A percentile compares a stretch with the other conserved stretches of the same genome.
These are phyloP conservation scores for Suillus paluster DNA, from an alignment of 768 basidiomycete species.

Conservation along the genomic window DNA sequence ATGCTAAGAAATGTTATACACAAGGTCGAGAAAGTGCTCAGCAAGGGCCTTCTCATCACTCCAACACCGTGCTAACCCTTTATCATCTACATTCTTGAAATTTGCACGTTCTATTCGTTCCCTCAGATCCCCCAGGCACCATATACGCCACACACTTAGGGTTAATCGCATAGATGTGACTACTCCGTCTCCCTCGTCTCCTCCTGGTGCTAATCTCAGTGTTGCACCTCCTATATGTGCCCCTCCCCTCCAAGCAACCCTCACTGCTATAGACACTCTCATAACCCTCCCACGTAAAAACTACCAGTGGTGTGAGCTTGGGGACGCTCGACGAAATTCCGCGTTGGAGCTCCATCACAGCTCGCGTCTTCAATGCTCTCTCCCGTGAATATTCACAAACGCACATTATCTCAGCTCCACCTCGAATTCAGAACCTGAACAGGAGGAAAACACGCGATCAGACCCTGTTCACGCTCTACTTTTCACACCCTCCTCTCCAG, in stretches of 20 bases:
- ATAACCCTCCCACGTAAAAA: constrained; percentile 34
- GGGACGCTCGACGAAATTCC: constrained; percentile 39
- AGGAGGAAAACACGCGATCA: too few species aligned
- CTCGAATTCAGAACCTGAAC: neutral
- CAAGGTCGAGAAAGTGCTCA: constrained; percentile 4
- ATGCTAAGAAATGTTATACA: neutral
- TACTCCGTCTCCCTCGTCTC: constrained; percentile 20
- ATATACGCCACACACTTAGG: constrained; percentile 61
- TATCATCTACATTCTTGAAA: constrained; percentile 37
- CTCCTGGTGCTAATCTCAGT: neutral
- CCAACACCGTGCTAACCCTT: neutral
- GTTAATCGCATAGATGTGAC: constrained; percentile 52
- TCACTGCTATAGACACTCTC: constrained; percentile 38
- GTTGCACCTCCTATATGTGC: constrained; percentile 9
- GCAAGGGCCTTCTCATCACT: constrained; percentile 3
- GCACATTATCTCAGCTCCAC: neutral
- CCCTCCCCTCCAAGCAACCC: constrained; percentile 34
- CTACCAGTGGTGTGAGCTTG: constrained; percentile 51
- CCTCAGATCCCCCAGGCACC: constrained; percentile 55
- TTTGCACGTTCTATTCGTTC: constrained; percentile 55
- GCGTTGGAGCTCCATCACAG: constrained; percentile 35
- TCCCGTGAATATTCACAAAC: constrained; percentile 1
- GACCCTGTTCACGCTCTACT: constrained; percentile 43
- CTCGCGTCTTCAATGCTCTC: constrained; percentile 28
- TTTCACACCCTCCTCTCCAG: constrained; percentile 67